Percentiles rank a stretch among this genome's conserved stretches.
Evolutionary conservation across 257 asterid species (phyloP).

Genomic region (Nyctanthes arbortristis): DNA sequence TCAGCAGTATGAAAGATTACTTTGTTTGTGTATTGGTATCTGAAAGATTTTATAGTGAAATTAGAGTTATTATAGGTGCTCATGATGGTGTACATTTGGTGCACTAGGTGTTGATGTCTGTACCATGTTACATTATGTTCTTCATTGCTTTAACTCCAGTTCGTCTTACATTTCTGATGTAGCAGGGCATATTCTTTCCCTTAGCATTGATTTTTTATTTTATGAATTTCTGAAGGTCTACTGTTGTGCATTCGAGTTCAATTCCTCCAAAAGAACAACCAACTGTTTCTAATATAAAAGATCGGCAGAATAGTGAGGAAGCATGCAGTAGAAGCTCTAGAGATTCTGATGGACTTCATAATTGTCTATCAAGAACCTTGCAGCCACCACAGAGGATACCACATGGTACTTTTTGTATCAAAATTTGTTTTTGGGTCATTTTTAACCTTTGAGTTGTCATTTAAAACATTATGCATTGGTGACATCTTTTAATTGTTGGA

Average conservation of each 20-base stretch:
- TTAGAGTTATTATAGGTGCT: neutral
- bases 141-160: neutral
- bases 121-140: neutral
- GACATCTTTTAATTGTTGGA: neutral
- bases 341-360: conserved; percentile 49
- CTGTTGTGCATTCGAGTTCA: conserved; percentile 66
- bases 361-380: conserved; percentile 44
- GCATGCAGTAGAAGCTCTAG: conserved; percentile 42
- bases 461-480: neutral
- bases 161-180: neutral
- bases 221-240: conserved; percentile 46
- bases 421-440: neutral
- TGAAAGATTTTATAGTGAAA: neutral
- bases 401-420: conserved; percentile 44
- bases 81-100: neutral
- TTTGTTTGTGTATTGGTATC: neutral
- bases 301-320: conserved; percentile 54
- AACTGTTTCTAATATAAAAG: conserved; percentile 34
- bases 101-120: neutral
- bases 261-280: conserved; percentile 54
- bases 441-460: neutral
- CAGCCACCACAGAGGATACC: conserved; percentile 62
- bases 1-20: neutral
- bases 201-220: neutral
- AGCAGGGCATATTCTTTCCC: neutral